Evolutionary conservation across 495 filamentous ascomycete species (phyloP).

Genomic region (Penicillium simplicissimum): DNA sequence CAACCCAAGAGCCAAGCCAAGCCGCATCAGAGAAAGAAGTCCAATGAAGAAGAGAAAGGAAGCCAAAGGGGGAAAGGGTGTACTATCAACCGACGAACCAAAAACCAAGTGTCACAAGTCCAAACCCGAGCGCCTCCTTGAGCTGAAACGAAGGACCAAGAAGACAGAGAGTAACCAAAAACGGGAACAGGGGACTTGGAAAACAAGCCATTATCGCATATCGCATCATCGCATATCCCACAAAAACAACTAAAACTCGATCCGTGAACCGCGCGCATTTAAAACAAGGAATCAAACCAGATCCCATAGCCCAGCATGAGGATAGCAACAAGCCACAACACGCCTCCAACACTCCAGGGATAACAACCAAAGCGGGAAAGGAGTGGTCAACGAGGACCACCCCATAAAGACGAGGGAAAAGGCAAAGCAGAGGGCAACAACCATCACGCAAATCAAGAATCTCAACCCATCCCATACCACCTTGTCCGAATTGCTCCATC

Average conservation of each 20-base stretch:
- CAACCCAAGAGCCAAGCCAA: conserved; percentile 15
- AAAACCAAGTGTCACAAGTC: conserved; percentile 16
- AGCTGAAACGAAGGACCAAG: conserved; percentile 29
- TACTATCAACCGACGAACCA: no score
- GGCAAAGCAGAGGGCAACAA: conserved; percentile 1
- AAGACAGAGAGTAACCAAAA: conserved; percentile 10
- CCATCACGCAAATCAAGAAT: neutral
- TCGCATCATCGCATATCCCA: conserved; percentile 31
- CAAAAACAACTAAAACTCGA: conserved; percentile 16
- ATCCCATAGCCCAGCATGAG: conserved; percentile 8
- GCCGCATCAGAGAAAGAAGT: conserved; percentile 15
- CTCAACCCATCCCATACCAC: conserved; percentile 7
- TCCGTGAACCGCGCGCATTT: conserved; percentile 15
- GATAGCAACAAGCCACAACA: conserved; percentile 10
- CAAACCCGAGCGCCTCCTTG: conserved; percentile 30
- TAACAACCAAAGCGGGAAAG: conserved; percentile 27
- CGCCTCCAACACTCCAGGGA: conserved; percentile 22
- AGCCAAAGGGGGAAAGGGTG: neutral
- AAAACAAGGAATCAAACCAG: conserved; percentile 9
- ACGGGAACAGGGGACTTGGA: neutral
- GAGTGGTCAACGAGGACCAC: neutral
- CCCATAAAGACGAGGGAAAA: neutral
- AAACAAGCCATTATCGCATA: conserved; percentile 21
- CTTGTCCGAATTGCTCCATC: neutral
- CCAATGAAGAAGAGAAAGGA: neutral